Conservation (phyloP, 2,329 filamentous ascomycete genomes). For the Calonectria pseudoturangicola region DNA sequence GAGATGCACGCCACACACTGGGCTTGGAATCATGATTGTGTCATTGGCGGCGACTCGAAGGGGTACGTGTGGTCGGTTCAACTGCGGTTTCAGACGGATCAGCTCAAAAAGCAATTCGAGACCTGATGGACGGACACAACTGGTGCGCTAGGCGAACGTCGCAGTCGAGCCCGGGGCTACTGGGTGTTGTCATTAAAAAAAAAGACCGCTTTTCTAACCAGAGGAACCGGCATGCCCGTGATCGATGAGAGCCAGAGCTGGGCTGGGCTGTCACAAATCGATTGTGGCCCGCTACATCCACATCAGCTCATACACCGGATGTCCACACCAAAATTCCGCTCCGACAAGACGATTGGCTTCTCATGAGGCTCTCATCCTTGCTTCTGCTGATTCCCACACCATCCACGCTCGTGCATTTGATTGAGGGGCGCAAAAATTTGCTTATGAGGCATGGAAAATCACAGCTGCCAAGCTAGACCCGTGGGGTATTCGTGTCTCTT, state of each 20-base stretch:
- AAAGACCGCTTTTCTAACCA: slow-evolving; percentile 21
- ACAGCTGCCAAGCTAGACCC: slow-evolving; percentile 26
- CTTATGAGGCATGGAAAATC: slow-evolving; percentile 25
- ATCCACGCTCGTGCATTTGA: slow-evolving; percentile 4
- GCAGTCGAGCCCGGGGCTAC: slow-evolving; percentile 9
- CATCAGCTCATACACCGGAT: slow-evolving; percentile 10
- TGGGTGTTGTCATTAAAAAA: slow-evolving; percentile 11
- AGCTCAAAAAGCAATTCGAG: slow-evolving; percentile 43
- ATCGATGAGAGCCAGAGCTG: slow-evolving; percentile 18
- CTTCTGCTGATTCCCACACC: neutral
- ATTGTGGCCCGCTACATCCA: slow-evolving; percentile 23
- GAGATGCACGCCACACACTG: neutral
- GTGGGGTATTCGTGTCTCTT: slow-evolving; percentile 36
- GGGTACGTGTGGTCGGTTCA: slow-evolving; percentile 11
- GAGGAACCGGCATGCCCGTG: slow-evolving; percentile 25
- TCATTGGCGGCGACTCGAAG: slow-evolving; percentile 23
- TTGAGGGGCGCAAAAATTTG: slow-evolving; percentile 20
- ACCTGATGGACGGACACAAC: slow-evolving; percentile 16
- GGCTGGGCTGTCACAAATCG: slow-evolving; percentile 31
- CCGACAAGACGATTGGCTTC: slow-evolving; percentile 30
- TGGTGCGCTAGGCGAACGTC: slow-evolving; percentile 5
- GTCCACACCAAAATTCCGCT: slow-evolving; percentile 7
- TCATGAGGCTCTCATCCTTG: slow-evolving; percentile 14
- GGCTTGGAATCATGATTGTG: slow-evolving; percentile 23
- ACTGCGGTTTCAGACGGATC: slow-evolving; percentile 33